Conservation (phyloP, 495 filamentous ascomycete genomes). For the Penicillium subrubescens region DNA sequence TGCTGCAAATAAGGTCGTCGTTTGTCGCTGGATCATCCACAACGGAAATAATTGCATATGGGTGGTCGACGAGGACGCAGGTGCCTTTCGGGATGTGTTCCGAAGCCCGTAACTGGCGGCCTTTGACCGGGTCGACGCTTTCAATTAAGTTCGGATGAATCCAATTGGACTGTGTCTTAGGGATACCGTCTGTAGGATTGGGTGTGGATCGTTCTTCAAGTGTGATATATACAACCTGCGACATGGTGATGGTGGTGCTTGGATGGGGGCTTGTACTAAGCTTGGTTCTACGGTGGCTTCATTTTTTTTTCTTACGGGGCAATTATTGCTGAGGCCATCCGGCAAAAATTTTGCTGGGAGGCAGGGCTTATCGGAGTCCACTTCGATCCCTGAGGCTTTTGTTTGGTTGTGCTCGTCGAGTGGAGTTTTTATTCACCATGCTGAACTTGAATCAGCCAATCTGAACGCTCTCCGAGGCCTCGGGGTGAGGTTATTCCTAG, state of each 20-base stretch:
- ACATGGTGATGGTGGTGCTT: conserved; percentile 23
- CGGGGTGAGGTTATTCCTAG: conserved; percentile 31
- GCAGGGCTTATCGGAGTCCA: background rate
- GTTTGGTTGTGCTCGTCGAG: conserved; percentile 15
- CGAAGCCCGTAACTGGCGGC: conserved; percentile 38
- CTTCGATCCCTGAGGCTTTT: background rate
- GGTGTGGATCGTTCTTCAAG: conserved; percentile 18
- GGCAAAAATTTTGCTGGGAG: conserved; percentile 15
- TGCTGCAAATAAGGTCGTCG: conserved; percentile 38
- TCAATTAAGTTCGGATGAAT: conserved; percentile 40
- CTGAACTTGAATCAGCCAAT: conserved; percentile 11
- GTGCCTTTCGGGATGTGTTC: conserved; percentile 31
- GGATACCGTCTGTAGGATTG: conserved; percentile 14
- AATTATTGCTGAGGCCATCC: background rate
- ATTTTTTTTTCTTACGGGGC: conserved; percentile 2
- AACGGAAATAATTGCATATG: conserved; percentile 40
- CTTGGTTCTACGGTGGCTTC: conserved; percentile 1
- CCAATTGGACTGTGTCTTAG: conserved; percentile 25
- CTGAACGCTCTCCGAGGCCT: conserved; percentile 7
- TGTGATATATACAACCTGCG: conserved; percentile 28
- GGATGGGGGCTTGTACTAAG: background rate
- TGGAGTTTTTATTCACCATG: conserved; percentile 23
- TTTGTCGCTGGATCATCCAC: conserved; percentile 29
- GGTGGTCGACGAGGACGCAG: conserved; percentile 36
- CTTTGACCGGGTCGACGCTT: conserved; percentile 35